Conservation (phyloP, 202 grass and related monocot species). For the Zoysia matrella region DNA sequence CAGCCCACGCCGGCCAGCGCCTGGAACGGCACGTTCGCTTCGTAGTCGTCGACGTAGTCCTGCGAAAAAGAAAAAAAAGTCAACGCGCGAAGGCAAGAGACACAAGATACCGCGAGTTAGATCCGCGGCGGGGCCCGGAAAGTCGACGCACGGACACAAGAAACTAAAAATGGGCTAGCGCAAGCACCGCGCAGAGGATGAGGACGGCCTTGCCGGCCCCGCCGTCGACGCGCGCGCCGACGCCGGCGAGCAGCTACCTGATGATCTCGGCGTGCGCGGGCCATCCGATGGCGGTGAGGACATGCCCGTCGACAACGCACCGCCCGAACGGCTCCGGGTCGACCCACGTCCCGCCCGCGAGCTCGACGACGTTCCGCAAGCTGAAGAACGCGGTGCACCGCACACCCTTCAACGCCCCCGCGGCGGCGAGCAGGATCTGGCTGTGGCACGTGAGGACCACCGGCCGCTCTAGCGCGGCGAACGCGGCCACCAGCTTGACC, state of each 20-base stretch:
- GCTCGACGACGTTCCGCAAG: slow-evolving; percentile 37
- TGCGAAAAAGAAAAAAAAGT: background rate
- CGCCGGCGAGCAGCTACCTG: slow-evolving; percentile 1
- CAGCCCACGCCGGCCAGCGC: slow-evolving; percentile 44
- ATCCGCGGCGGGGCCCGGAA: too few species aligned
- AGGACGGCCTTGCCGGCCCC: slow-evolving; percentile 31
- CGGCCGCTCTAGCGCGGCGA: too few species aligned
- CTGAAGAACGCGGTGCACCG: slow-evolving; percentile 46
- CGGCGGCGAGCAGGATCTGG: slow-evolving; percentile 47
- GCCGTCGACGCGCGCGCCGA: slow-evolving; percentile 27
- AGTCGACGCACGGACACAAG: too few species aligned
- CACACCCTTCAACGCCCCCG: slow-evolving; percentile 27
- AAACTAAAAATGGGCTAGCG: too few species aligned
- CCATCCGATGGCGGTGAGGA: slow-evolving; percentile 40
- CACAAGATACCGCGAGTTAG: too few species aligned
- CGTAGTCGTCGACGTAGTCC: slow-evolving; percentile 55
- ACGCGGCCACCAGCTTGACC: slow-evolving; percentile 29
- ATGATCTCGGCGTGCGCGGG: slow-evolving; percentile 49
- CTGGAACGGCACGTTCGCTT: slow-evolving; percentile 47
- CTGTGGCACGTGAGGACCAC: slow-evolving; percentile 42
- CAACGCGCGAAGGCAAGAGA: background rate
- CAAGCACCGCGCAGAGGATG: slow-evolving; percentile 45
- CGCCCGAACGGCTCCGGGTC: slow-evolving; percentile 16
- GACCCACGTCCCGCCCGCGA: slow-evolving; percentile 37
- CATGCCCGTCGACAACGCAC: slow-evolving; percentile 35